Base-by-base conservation (phyloP, 2,329 filamentous ascomycete genomes). In the Aspergillus ochraceoroseus region DNA sequence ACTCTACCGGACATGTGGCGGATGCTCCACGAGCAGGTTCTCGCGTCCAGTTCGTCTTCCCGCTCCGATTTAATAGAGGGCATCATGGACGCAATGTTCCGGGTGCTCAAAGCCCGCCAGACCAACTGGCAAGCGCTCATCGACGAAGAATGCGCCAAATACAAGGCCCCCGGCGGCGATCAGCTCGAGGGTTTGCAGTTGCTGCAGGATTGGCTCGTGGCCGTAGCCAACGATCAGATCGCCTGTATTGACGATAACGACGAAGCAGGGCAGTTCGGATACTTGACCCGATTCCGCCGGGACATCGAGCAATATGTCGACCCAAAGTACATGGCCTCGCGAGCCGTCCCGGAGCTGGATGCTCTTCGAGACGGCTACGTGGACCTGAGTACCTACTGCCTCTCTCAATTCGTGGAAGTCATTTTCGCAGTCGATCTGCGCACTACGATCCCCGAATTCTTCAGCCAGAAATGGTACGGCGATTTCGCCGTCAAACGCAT, bases 161-260 rank as follows among this genome's bases (percentile, higher is more conserved):
- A 87, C 64, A 83, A 84, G 62, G 53, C 60, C 43, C 54, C 67
- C 45, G 55, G 68, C 43, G 58, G 64, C 9, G 69, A 72, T 12
- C 64, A 68, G 46, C 57, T 62, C 57, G 87, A 94, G 62, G 79
- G 84, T 2, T 71, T 95, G 18, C 86, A 94, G 62, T 64, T 74
- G 13, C 63, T 82, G 29, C 78, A 82, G 58, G 92, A 98, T 68
- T 98, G 90, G 88, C 82, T 98, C 41, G 82, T 98, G 38, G 89
- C 92, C 31, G 87, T 94, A 42, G 92, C 94, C 53, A 98, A 98
- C 68, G 92, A 98, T 67, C 92, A 98, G 65, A 96, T 98, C 61
- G 89, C 89, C 41, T 95, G 88, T 65, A 95, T 98, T 57, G 92
- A 96, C 63, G 94, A 96, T 62, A 79, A 78, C 44, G 68, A 76